Evolutionary conservation across 1,139 yeast genomes (phyloP).

Genomic region (Insectozyma bohioensis): DNA sequence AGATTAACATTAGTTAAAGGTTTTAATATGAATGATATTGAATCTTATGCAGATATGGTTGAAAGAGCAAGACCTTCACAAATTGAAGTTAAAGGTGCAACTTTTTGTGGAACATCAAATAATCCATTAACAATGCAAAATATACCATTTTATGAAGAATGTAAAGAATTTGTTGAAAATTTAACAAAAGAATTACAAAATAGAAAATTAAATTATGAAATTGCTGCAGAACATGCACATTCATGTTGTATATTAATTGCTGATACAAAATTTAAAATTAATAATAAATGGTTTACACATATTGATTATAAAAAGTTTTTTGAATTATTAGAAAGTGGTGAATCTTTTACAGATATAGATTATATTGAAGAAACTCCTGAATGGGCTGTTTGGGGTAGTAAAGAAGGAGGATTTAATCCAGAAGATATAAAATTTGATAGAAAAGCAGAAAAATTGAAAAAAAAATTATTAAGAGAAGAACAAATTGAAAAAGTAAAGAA

Average conservation of each 20-base stretch:
- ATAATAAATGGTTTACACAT: slow-evolving; percentile 85
- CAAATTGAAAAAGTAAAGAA: slow-evolving; percentile 7
- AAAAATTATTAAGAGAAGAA: slow-evolving; percentile 40
- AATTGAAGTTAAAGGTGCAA: slow-evolving; percentile 92
- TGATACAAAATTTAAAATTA: slow-evolving; percentile 64
- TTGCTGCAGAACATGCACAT: slow-evolving; percentile 96
- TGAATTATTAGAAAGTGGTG: slow-evolving; percentile 61
- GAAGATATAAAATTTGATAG: slow-evolving; percentile 69
- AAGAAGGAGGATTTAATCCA: slow-evolving; percentile 87
- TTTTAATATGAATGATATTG: slow-evolving; percentile 79
- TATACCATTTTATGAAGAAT: slow-evolving; percentile 92
- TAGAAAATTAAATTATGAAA: slow-evolving; percentile 70
- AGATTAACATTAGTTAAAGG: slow-evolving; percentile 90
- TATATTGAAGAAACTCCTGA: slow-evolving; percentile 79
- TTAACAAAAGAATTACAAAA: slow-evolving; percentile 57
- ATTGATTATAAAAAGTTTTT: slow-evolving; percentile 81
- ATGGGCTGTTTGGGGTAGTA: slow-evolving; percentile 90
- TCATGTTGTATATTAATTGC: slow-evolving; percentile 91
- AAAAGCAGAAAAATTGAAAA: slow-evolving; percentile 61
- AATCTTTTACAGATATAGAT: slow-evolving; percentile 74
- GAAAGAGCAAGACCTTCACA: slow-evolving; percentile 81
- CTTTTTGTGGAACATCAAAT: slow-evolving; percentile 82
- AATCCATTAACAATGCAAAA: slow-evolving; percentile 94
- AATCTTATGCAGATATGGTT: slow-evolving; percentile 88
- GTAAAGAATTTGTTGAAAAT: slow-evolving; percentile 67